Conservation (phyloP, 164 flowering plant genomes). For the Macadamia tetraphylla region DNA sequence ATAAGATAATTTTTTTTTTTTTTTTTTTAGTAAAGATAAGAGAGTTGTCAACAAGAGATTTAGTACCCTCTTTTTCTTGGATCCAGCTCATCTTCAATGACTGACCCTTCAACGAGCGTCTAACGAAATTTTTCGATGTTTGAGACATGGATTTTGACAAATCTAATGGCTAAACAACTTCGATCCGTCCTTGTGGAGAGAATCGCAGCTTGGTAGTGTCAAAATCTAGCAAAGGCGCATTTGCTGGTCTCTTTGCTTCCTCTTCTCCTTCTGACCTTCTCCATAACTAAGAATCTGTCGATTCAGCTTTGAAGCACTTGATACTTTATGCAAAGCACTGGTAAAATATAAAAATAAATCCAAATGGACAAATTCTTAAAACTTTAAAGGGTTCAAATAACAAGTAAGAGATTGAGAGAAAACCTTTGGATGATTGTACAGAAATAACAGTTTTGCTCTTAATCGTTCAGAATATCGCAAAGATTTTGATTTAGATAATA, state of each 20-base stretch:
- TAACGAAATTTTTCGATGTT: too few relatives aligned
- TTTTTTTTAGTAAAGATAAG: too few relatives aligned
- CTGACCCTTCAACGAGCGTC: too few relatives aligned
- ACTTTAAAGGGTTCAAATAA: neutral
- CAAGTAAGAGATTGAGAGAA: neutral
- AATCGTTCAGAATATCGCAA: slow-evolving; percentile 3
- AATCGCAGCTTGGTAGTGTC: slow-evolving; percentile 7
- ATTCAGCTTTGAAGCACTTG: neutral
- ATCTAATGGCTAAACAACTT: too few relatives aligned
- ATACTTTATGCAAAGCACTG: neutral
- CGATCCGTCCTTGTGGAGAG: slow-evolving; percentile 11
- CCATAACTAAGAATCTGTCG: neutral
- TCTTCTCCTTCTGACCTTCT: slow-evolving; percentile 6
- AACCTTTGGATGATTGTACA: neutral
- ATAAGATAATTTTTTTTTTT: too few relatives aligned
- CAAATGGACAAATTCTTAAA: too few relatives aligned
- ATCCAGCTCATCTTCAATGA: too few relatives aligned
- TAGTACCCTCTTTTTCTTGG: too few relatives aligned
- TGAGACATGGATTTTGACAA: too few relatives aligned
- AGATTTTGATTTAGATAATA: neutral
- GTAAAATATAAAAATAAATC: neutral
- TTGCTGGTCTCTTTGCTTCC: slow-evolving; percentile 23
- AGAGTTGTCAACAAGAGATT: too few relatives aligned
- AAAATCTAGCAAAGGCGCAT: slow-evolving; percentile 24
- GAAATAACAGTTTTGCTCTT: neutral